Base-by-base conservation (phyloP, 1,139 yeast genomes). In the Kurtzmaniella natalensis region DNA sequence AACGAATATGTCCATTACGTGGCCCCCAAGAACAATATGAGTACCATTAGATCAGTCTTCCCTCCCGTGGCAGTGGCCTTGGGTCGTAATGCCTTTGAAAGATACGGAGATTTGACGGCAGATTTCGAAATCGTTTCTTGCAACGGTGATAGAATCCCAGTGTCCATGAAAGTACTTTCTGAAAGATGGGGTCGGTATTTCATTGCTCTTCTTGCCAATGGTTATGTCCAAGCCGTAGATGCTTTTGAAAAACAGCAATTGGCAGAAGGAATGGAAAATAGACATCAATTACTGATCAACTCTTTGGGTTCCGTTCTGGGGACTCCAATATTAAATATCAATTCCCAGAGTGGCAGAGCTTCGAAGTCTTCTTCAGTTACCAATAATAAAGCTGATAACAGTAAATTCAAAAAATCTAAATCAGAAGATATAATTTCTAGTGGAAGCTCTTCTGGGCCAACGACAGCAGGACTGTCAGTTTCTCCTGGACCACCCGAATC, bases 121-220 rank as follows among this genome's bases (percentile, higher is more conserved):
- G 94, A 83, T 55, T 78, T 83, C 51, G 89, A 82, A 49, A 61
- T 83, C 33, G 70, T 83, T 8, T 71, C 85, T 1, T 65, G 73
- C 13, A 83, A 76, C 47, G 89, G 89, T 3, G 81, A 77, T 34
- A 58, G 80, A 22, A 67, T 81, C 10, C 77, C 82, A 0, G 77
- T 80, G 2, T 80, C 88, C 1, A 44, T 77, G 33, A 66, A 65
- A 41, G 61, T 82, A 3, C 64, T 83, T 34, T 63, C 82, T 44
- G 81, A 78, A 46, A 64, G 92, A 49, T 83, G 94, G 94, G 92
- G 92, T 0, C 55, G 74, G 23, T 79, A 73, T 44, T 83, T 83
- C 50, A 78, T 78, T 39, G 68, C 68, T 42, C 44, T 82, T 17
- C 53, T 82, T 30, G 69, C 87, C 0, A 70, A 70, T 42, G 85